Percentiles rank a stretch among this genome's conserved stretches.
phyloP scores from a whole-genome alignment of 345 rosid genomes.

The Gossypium rotundifolium region DNA sequence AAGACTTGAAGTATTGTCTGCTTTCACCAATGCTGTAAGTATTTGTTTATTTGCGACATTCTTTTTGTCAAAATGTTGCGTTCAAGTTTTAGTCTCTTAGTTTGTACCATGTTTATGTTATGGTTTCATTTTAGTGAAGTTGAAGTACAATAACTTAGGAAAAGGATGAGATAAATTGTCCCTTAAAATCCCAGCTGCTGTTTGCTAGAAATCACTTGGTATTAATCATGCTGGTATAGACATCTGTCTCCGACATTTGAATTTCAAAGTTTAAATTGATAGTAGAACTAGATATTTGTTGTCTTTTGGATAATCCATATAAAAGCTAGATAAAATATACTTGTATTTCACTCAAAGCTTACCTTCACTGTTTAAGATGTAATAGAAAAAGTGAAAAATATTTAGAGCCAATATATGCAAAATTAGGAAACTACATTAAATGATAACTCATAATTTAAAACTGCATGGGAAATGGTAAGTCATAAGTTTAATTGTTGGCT shows the following conservation, averaged over 20 bases:
- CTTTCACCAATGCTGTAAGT: slow-evolving; percentile 98
- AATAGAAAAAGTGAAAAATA: neutral
- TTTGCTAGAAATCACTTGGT: neutral
- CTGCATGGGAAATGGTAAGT: neutral
- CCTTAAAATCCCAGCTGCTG: neutral
- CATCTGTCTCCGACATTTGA: neutral
- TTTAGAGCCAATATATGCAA: neutral
- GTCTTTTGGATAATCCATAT: neutral
- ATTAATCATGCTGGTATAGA: neutral
- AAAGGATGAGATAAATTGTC: neutral
- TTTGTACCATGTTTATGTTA: neutral
- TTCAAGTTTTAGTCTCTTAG: neutral
- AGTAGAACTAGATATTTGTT: neutral
- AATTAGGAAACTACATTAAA: neutral
- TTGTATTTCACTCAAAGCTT: neutral
- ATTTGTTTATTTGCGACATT: slow-evolving; percentile 18
- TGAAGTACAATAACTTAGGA: neutral
- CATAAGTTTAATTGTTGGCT: neutral
- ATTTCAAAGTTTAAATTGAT: neutral
- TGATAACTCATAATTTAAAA: neutral
- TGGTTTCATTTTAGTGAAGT: neutral
- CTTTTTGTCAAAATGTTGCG: neutral
- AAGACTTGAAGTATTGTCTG: slow-evolving; percentile 88
- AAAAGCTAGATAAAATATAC: neutral
- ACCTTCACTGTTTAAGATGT: neutral